Percentiles rank a stretch among this genome's conserved stretches.
These are phyloP conservation scores for Cladobotryum protrusum DNA, from an alignment of 2,329 filamentous ascomycete species.

Conservation along the genomic window DNA sequence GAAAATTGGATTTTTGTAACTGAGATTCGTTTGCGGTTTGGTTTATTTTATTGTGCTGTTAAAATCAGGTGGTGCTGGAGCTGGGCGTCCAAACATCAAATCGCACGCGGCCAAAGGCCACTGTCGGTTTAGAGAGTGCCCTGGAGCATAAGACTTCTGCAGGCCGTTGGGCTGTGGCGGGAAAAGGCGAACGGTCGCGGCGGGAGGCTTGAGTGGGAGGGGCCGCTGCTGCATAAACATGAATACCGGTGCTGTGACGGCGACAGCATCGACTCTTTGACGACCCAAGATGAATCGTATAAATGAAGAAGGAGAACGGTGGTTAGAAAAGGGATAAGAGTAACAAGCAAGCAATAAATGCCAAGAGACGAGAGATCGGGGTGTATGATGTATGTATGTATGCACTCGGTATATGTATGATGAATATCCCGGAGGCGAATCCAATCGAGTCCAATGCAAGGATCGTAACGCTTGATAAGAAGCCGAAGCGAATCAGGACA, in stretches of 20 bases:
- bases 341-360: neutral
- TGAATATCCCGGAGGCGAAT: neutral
- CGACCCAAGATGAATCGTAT: no score
- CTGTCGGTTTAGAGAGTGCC: neutral
- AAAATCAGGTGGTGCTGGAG: neutral
- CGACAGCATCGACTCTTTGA: neutral
- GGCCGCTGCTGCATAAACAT: conserved; percentile 13
- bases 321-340: neutral
- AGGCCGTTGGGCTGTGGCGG: conserved; percentile 8
- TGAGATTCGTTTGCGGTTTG: neutral
- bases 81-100: neutral
- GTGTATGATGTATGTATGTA: neutral
- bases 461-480: neutral
- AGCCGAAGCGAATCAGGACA: neutral
- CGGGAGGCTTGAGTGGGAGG: conserved; percentile 9
- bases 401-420: no score
- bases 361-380: neutral
- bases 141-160: conserved; percentile 10
- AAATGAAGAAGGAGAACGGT: neutral
- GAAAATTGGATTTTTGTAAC: neutral
- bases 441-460: neutral
- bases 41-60: neutral
- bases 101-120: conserved; percentile 5
- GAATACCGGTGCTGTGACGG: neutral
- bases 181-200: neutral